Percentiles rank a stretch among this genome's conserved stretches.
These are phyloP conservation scores for Micractinium conductrix DNA, from an alignment of 139 green algal species.

Conservation along the genomic window DNA sequence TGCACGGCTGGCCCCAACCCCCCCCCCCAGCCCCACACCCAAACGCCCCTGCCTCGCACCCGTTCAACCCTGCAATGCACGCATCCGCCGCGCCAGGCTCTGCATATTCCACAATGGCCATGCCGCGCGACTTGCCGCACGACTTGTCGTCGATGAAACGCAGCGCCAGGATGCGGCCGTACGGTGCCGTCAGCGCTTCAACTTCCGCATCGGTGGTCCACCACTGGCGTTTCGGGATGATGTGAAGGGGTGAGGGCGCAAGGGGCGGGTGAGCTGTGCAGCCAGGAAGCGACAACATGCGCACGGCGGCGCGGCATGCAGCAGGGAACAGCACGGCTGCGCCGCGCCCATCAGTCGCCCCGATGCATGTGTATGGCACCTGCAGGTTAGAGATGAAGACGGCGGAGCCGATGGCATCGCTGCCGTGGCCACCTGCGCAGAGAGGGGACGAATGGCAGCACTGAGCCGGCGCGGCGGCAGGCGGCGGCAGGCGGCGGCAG, in stretches of 20 bases:
- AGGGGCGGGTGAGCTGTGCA: too few relatives aligned
- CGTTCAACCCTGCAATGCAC: conserved; percentile 70
- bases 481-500: neutral
- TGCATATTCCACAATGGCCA: conserved; percentile 79
- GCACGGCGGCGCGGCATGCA: too few relatives aligned
- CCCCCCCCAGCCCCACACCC: neutral
- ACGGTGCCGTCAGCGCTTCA: conserved; percentile 70
- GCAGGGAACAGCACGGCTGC: too few relatives aligned
- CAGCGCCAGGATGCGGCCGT: conserved; percentile 66
- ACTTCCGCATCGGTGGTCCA: conserved; percentile 94
- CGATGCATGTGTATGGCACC: too few relatives aligned
- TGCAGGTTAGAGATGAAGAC: conserved; percentile 88
- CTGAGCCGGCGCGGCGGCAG: neutral
- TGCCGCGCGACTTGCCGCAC: conserved; percentile 87
- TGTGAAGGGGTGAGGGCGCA: too few relatives aligned
- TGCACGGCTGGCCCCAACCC: neutral
- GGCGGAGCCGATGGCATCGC: neutral
- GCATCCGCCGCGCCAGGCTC: conserved; percentile 50
- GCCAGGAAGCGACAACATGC: too few relatives aligned
- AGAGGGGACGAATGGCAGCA: neutral
- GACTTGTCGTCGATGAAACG: conserved; percentile 87
- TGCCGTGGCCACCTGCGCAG: conserved; percentile 1
- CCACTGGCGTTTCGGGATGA: too few relatives aligned
- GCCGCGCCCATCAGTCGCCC: too few relatives aligned
- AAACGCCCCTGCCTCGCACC: conserved; percentile 38